A percentile compares a stretch with the other conserved stretches of the same genome.
Evolutionary conservation across 768 basidiomycete species (phyloP).

Genomic region (Lactarius indigo): DNA sequence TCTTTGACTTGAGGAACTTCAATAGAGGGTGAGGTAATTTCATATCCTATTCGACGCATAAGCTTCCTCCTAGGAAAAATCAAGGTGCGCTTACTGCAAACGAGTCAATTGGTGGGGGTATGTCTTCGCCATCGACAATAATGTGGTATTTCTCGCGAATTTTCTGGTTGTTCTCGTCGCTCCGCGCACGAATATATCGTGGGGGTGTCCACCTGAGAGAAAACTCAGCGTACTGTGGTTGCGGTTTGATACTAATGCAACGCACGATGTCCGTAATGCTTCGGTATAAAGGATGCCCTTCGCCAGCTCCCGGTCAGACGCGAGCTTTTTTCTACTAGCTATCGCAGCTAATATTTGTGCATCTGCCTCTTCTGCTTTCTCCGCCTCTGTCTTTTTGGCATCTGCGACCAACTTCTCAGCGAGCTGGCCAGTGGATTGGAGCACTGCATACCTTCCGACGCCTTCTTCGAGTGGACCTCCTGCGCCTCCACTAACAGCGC

Average conservation of each 20-base stretch:
- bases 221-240: slow-evolving; percentile 1
- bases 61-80: slow-evolving; percentile 17
- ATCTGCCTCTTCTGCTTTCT: slow-evolving; percentile 85
- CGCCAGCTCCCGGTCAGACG: slow-evolving; percentile 89
- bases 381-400: slow-evolving; percentile 80
- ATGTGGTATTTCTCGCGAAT: slow-evolving; percentile 92
- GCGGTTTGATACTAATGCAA: slow-evolving; percentile 21
- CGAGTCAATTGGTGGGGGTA: slow-evolving; percentile 89
- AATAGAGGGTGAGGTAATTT: slow-evolving; percentile 90
- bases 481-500: slow-evolving; percentile 91
- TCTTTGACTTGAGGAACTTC: slow-evolving; percentile 77
- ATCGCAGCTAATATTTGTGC: slow-evolving; percentile 90
- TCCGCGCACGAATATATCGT: slow-evolving; percentile 68
- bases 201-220: slow-evolving; percentile 81
- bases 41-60: slow-evolving; percentile 69
- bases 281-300: slow-evolving; percentile 91
- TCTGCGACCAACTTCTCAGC: slow-evolving; percentile 41
- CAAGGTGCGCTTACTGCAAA: slow-evolving; percentile 55
- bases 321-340: slow-evolving; percentile 84
- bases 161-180: slow-evolving; percentile 63
- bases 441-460: slow-evolving; percentile 61
- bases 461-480: slow-evolving; percentile 85
- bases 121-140: slow-evolving; percentile 87
- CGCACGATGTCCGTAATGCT: slow-evolving; percentile 75
- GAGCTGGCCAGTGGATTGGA: neutral